A percentile compares a stretch with the other conserved stretches of the same genome.
Conservation (phyloP, 352 stramenopile genomes). For the Elongisporangium prolatum region DNA sequence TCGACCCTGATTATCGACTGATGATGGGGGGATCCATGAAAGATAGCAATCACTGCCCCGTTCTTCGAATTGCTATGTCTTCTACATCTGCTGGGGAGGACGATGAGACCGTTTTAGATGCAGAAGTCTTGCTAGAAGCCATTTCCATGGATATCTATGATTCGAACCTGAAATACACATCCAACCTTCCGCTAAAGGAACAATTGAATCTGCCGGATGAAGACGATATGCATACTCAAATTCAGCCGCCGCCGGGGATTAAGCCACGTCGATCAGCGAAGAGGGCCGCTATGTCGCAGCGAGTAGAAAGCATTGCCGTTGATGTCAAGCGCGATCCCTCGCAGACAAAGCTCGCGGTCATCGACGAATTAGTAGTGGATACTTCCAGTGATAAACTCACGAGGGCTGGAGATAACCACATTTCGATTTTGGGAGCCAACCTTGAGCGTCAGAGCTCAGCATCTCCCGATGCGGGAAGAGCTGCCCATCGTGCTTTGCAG, state of each 20-base stretch:
- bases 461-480: constrained; percentile 44
- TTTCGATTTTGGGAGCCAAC: not conserved
- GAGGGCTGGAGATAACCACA: not conserved
- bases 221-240: constrained; percentile 6
- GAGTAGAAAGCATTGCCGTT: not conserved
- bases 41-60: constrained; percentile 50
- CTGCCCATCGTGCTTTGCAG: constrained; percentile 57
- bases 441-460: constrained; percentile 15
- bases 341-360: not conserved
- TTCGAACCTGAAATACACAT: constrained; percentile 78
- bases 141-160: constrained; percentile 87
- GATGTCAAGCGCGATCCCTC: not conserved
- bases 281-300: not conserved
- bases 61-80: constrained; percentile 79
- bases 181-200: constrained; percentile 63
- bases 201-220: constrained; percentile 54
- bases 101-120: constrained; percentile 53
- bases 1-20: constrained; percentile 51
- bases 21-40: constrained; percentile 31
- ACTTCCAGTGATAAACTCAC: not conserved
- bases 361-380: not conserved
- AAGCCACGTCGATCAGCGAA: not conserved
- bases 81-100: constrained; percentile 56
- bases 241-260: not conserved
- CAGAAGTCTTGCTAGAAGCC: constrained; percentile 78